phyloP scores from a whole-genome alignment of 257 asterid species.

The Apocynum venetum region DNA sequence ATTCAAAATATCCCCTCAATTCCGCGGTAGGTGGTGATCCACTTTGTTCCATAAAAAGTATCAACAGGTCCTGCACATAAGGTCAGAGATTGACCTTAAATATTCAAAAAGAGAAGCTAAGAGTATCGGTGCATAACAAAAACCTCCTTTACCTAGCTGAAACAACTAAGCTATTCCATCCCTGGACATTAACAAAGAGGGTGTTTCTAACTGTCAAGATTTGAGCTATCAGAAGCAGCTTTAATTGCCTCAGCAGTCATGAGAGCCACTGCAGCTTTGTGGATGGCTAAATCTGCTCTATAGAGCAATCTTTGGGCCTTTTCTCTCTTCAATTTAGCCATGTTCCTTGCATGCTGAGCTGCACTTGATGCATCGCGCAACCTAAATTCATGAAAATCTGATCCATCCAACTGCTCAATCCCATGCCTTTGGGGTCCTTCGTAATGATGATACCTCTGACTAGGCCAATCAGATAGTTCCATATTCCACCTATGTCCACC shows the following conservation, averaged over 20 bases:
- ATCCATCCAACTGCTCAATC: conserved; percentile 33
- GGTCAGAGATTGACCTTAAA: conserved; percentile 19
- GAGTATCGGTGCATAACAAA: conserved; percentile 9
- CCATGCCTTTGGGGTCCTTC: conserved; percentile 40
- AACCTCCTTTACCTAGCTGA: conserved; percentile 13
- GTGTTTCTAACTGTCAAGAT: conserved; percentile 30
- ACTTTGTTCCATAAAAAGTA: not conserved
- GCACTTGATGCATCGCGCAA: conserved; percentile 67
- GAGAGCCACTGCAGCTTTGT: conserved; percentile 70
- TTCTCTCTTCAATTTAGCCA: conserved; percentile 85
- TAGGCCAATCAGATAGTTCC: conserved; percentile 46
- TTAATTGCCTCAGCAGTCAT: conserved; percentile 79
- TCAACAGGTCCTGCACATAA: conserved; percentile 1
- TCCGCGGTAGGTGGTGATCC: not conserved
- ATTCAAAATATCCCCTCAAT: not conserved
- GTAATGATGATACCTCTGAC: conserved; percentile 35
- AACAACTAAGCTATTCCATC: conserved; percentile 18
- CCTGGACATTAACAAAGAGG: conserved; percentile 15
- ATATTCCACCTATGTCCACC: conserved; percentile 54
- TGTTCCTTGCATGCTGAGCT: conserved; percentile 47
- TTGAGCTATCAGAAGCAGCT: conserved; percentile 39
- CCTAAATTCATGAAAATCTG: conserved; percentile 60
- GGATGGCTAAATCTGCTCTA: conserved; percentile 75
- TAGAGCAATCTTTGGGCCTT: conserved; percentile 61
- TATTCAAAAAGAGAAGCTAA: conserved; percentile 2